phyloP scores from a whole-genome alignment of 1,284 basidiomycete species.

The Trichosporon sp. region DNA sequence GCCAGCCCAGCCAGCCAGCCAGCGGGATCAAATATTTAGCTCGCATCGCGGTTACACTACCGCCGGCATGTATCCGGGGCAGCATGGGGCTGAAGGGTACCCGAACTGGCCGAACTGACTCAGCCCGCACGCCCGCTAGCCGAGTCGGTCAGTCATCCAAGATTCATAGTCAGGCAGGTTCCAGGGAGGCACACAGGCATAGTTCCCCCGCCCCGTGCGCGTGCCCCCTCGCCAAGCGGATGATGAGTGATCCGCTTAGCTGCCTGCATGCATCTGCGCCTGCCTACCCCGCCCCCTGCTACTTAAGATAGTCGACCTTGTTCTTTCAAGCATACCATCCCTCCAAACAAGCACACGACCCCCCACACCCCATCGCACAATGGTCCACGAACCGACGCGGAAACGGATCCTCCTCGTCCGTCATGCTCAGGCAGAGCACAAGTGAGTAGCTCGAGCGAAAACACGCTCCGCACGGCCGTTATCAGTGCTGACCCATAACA shows the following conservation, averaged over 20 bases:
- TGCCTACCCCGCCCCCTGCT: neutral
- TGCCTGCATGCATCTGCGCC: too few species aligned
- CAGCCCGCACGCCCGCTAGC: neutral
- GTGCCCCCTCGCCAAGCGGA: neutral
- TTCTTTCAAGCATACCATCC: neutral
- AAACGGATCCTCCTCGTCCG: constrained; percentile 44
- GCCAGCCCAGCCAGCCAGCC: too few species aligned
- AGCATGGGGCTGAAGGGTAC: neutral
- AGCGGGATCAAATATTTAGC: neutral
- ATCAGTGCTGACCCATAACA: constrained; percentile 12
- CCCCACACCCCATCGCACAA: neutral
- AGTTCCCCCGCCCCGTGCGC: neutral
- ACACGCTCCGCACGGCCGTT: neutral
- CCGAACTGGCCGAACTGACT: neutral
- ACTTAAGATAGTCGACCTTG: neutral
- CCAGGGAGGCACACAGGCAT: too few species aligned
- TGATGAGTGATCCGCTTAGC: neutral
- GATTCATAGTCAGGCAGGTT: too few species aligned
- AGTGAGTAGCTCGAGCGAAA: constrained; percentile 23
- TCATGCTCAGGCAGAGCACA: constrained; percentile 48
- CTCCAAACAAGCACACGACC: constrained; percentile 3
- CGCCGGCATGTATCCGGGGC: constrained; percentile 2
- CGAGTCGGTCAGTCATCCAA: too few species aligned
- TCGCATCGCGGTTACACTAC: neutral
- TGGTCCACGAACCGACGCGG: constrained; percentile 5